Conservation (phyloP, 1,284 basidiomycete species). For the Gomphus bonarii region DNA sequence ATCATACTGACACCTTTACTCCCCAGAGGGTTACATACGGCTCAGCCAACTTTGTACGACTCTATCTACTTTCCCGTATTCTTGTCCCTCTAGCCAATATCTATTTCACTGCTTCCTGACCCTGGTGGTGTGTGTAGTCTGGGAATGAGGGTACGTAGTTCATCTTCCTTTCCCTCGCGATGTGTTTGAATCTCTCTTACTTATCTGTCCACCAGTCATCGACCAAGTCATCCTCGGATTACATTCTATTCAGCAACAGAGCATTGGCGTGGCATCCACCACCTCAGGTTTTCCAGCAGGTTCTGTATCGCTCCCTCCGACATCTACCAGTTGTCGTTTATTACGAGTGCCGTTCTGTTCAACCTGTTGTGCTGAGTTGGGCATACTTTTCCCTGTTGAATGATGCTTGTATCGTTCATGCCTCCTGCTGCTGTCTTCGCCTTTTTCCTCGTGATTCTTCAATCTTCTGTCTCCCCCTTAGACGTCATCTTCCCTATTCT, state of each 20-base stretch:
- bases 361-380: too few species aligned
- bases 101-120: neutral
- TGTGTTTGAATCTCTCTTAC: neutral
- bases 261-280: slow-evolving; percentile 30
- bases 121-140: neutral
- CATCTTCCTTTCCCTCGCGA: neutral
- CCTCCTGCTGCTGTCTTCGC: too few species aligned
- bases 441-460: too few species aligned
- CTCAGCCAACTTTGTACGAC: slow-evolving; percentile 34
- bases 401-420: too few species aligned
- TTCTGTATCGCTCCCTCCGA: neutral
- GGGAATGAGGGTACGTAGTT: too few species aligned
- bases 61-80: neutral
- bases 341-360: too few species aligned
- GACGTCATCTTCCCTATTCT: neutral
- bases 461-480: too few species aligned
- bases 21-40: slow-evolving; percentile 36
- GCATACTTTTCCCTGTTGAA: too few species aligned
- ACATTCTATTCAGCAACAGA: slow-evolving; percentile 26
- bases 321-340: too few species aligned
- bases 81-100: neutral
- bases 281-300: slow-evolving; percentile 23
- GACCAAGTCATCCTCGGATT: slow-evolving; percentile 21
- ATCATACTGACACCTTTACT: neutral
- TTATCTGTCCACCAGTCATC: slow-evolving; percentile 19